phyloP scores from a whole-genome alignment of 2,329 filamentous ascomycete genomes.

The Zarea fungicola region DNA sequence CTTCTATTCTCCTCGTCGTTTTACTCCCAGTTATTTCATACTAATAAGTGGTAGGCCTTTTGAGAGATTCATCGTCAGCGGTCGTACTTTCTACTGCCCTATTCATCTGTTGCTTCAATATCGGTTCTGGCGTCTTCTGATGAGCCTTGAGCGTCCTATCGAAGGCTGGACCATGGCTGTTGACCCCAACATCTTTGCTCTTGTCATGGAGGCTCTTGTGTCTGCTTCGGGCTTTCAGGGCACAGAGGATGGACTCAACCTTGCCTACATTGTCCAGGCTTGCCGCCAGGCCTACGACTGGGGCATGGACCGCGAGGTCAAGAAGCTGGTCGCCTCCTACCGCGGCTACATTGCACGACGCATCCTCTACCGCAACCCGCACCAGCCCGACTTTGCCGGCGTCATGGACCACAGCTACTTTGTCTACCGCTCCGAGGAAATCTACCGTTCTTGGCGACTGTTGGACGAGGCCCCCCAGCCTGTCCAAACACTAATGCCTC shows the following conservation, averaged over 20 bases:
- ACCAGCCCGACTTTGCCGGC: conserved; percentile 27
- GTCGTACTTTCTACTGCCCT: conserved; percentile 12
- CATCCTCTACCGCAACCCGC: conserved; percentile 21
- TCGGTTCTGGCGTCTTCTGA: conserved; percentile 10
- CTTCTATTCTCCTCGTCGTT: neutral
- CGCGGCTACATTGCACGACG: conserved; percentile 20
- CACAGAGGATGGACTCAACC: conserved; percentile 19
- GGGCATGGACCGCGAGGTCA: conserved; percentile 16
- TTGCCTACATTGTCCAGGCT: conserved; percentile 19
- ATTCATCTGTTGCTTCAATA: conserved; percentile 8
- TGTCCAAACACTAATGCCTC: neutral
- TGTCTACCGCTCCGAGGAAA: conserved; percentile 20
- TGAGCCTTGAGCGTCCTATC: conserved; percentile 7
- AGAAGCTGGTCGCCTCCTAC: conserved; percentile 17
- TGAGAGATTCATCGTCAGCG: conserved; percentile 11
- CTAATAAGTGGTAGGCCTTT: conserved; percentile 3
- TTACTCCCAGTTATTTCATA: no score
- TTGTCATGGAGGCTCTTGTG: conserved; percentile 18
- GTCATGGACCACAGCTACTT: conserved; percentile 16
- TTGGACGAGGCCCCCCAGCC: neutral
- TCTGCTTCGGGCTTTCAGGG: conserved; percentile 18
- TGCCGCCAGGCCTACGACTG: conserved; percentile 15
- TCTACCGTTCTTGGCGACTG: conserved; percentile 20
- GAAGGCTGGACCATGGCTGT: conserved; percentile 13
- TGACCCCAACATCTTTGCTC: conserved; percentile 17